phyloP scores from a whole-genome alignment of 805 yeast species.

The Cyberlindnera euphorbiiphila region DNA sequence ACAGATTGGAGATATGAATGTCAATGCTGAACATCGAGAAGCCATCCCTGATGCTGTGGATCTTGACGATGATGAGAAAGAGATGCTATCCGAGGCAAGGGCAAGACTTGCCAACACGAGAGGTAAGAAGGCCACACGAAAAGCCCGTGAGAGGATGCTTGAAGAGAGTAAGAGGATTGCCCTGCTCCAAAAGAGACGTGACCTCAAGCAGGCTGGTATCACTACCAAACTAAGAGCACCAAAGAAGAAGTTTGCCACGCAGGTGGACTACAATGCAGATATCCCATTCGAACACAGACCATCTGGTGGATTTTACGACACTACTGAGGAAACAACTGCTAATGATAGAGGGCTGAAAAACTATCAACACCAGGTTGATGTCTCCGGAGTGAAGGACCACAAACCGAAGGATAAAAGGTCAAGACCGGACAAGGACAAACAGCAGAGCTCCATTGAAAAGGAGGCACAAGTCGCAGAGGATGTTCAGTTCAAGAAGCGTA shows the following conservation, averaged over 20 bases:
- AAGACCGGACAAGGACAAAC: constrained; percentile 25
- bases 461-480: constrained; percentile 9
- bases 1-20: constrained; percentile 55
- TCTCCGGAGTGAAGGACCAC: constrained; percentile 41
- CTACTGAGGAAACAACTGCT: constrained; percentile 47
- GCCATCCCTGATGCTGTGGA: constrained; percentile 79
- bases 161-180: constrained; percentile 77
- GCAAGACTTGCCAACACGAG: constrained; percentile 89
- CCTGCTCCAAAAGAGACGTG: constrained; percentile 72
- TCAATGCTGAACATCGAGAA: constrained; percentile 71
- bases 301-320: constrained; percentile 63
- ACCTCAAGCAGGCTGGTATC: constrained; percentile 76
- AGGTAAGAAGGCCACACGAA: constrained; percentile 91
- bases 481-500: constrained; percentile 16
- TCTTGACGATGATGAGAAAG: constrained; percentile 82
- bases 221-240: constrained; percentile 45
- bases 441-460: constrained; percentile 22
- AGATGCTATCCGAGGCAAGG: constrained; percentile 91
- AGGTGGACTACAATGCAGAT: constrained; percentile 80
- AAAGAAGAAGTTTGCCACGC: constrained; percentile 51
- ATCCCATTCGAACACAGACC: constrained; percentile 76
- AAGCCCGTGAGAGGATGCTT: constrained; percentile 77
- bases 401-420: constrained; percentile 31
- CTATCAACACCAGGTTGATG: constrained; percentile 43
- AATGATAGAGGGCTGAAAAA: constrained; percentile 36